Evolutionary conservation across 805 yeast genomes (phyloP), one percentile per base, ranked within the genome.

Genomic region (Candida koratica): DNA sequence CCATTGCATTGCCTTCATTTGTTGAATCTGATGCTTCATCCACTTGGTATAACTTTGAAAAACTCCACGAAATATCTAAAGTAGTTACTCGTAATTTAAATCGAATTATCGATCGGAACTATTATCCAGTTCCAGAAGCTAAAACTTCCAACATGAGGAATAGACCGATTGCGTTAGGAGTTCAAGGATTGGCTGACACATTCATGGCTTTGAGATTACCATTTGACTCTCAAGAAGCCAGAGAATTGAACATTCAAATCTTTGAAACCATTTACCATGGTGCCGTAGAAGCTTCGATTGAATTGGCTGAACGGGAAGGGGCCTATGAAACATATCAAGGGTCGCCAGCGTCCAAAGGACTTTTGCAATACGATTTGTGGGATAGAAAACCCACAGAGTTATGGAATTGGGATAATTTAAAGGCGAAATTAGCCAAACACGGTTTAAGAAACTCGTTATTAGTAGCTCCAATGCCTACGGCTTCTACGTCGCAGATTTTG

Each of bases 401-500:
- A 53, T 75, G 69, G 66, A 77, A 74, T 47, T 75, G 81, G 81
- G 79, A 73, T 47, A 36, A 59, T n/a, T 60, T 75, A 48, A 75
- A 74, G 56, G 67, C 60, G 42, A 59, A 64, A 39, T 58, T 75
- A 49, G 65, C 67, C 34, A 61, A 64, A 44, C 62, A 67, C 50
- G 81, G 81, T 30, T 48, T 75, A 30, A 67, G 81, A 59, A 75
- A 75, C 60, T 75, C 81, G 24, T 62, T 75, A 46, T 67, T 75
- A 46, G 79, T 75, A 43, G 81, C 81, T 1, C 80, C 80, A 42
- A 75, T 75, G 81, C 81, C 81, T 28, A 75, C 81, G 41, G 81
- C 81, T n/a, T 75, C 81, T 16, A 75, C 81, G 4, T 75, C 81
- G 7, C 81, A 75, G 55, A 75, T 75, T 42, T 64, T 75, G 51